phyloP scores from a whole-genome alignment of 805 yeast species.

The Wickerhamomyces chambardii region DNA sequence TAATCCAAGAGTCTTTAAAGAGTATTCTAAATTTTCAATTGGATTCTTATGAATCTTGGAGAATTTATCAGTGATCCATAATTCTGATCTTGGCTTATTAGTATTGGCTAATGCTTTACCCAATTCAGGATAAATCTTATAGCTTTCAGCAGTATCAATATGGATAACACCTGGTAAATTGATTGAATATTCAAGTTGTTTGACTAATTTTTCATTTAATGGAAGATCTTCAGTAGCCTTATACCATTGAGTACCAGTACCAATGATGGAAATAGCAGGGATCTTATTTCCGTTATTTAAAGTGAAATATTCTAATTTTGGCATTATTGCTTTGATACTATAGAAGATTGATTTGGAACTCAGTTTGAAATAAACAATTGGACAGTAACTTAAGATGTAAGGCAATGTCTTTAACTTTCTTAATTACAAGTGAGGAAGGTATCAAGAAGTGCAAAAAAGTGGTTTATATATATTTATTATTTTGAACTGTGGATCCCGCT shows the following conservation, averaged over 20 bases:
- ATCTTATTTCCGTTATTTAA: conserved; percentile 27
- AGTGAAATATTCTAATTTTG: conserved; percentile 11
- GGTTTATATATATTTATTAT: too few relatives aligned
- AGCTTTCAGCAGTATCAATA: conserved; percentile 52
- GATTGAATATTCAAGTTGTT: conserved; percentile 21
- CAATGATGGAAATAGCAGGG: conserved; percentile 42
- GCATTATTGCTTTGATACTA: conserved; percentile 8
- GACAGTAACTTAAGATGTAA: too few relatives aligned
- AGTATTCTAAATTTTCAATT: conserved; percentile 26
- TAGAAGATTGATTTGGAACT: too few relatives aligned
- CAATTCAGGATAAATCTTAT: conserved; percentile 44
- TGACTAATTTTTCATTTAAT: conserved; percentile 22
- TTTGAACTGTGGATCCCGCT: too few relatives aligned
- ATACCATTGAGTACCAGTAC: conserved; percentile 53
- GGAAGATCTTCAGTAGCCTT: conserved; percentile 18
- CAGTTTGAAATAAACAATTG: too few relatives aligned
- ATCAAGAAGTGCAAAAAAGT: too few relatives aligned
- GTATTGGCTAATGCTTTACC: conserved; percentile 35
- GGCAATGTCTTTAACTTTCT: too few relatives aligned
- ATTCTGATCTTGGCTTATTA: conserved; percentile 34
- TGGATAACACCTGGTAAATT: conserved; percentile 41
- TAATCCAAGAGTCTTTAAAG: conserved; percentile 28
- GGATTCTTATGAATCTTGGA: conserved; percentile 26
- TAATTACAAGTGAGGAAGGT: too few relatives aligned
- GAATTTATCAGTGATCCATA: conserved; percentile 49